These are phyloP conservation scores for Lactarius akahatsu DNA, from an alignment of 768 basidiomycete genomes.

Conservation along the genomic window DNA sequence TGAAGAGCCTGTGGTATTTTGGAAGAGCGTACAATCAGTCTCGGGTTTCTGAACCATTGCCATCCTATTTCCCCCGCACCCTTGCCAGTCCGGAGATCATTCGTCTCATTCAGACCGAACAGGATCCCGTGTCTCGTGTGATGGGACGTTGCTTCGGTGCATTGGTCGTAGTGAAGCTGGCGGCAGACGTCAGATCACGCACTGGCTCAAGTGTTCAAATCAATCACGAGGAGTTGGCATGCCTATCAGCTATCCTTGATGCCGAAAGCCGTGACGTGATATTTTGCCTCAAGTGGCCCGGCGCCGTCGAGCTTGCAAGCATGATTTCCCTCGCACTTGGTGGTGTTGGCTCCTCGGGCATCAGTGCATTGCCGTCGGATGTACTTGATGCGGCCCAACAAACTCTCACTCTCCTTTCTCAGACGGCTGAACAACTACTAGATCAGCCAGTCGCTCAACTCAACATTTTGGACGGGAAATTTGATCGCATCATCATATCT, in stretches of 20 bases:
- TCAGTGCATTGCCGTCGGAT: background rate
- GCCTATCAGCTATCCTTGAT: background rate
- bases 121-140: background rate
- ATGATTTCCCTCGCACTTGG: background rate
- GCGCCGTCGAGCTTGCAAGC: background rate
- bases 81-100: background rate
- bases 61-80: background rate
- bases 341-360: background rate
- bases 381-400: background rate
- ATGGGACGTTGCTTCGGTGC: background rate
- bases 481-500: background rate
- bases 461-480: background rate
- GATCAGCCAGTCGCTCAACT: background rate
- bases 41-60: background rate
- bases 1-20: background rate
- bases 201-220: background rate
- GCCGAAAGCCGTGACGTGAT: background rate
- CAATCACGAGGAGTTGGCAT: background rate
- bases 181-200: background rate
- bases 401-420: background rate
- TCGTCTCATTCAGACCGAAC: background rate
- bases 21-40: background rate
- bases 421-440: background rate
- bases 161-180: background rate
- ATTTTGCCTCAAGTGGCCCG: background rate